Base-by-base conservation (phyloP, 257 asterid species). In the Catharanthus roseus region DNA sequence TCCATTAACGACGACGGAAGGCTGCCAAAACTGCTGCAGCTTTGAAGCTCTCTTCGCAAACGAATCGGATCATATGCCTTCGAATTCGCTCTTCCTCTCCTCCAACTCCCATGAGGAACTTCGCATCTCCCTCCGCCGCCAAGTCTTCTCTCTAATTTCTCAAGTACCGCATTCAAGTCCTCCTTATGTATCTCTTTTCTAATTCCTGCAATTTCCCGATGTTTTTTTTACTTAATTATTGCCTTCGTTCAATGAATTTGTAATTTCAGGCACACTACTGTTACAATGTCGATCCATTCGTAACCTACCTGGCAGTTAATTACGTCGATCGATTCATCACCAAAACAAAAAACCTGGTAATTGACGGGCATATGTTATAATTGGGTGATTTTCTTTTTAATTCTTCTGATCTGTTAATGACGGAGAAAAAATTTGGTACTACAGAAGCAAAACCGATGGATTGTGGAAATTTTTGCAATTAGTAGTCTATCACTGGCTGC, bases 261-360 rank as follows among this genome's bases (percentile, higher is more conserved):
- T 73, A 47, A 50, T 10, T 69, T 54, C 86, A 87, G 92, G 79
- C 76, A 53, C 84, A 77, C 73, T 69, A 73, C 49, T 68, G 82
- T 47, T 78, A 73, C 77, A 61, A 67, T 23, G 51, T 83, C 36
- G 85, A 85, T 75, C 84, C 86, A 47, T 82, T 74, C 77, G 75
- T 80, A 11, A 84, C 74, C 21, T 87, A 87, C 79, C 86, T 87
- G 38, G 80, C 93, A 19, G 77, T 82, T 64, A 87, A 80, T 76
- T 87, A 87, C 88, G 67, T 85, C 58, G 93, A 87, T 51, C 88
- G 93, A 11, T 87, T 85, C 76, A 85, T 84, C 72, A 74, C 88
- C 45, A 74, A 68, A 74, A 84, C 82, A 73, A 78, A 51, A 72
- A 69, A 79, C 72, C 79, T 70, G 86, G 93, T 85, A 74, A 77